Percentiles rank a stretch among this genome's conserved stretches.
These are phyloP conservation scores for Pseudopithomyces maydicus DNA, from an alignment of 2,329 filamentous ascomycete species.

Conservation along the genomic window DNA sequence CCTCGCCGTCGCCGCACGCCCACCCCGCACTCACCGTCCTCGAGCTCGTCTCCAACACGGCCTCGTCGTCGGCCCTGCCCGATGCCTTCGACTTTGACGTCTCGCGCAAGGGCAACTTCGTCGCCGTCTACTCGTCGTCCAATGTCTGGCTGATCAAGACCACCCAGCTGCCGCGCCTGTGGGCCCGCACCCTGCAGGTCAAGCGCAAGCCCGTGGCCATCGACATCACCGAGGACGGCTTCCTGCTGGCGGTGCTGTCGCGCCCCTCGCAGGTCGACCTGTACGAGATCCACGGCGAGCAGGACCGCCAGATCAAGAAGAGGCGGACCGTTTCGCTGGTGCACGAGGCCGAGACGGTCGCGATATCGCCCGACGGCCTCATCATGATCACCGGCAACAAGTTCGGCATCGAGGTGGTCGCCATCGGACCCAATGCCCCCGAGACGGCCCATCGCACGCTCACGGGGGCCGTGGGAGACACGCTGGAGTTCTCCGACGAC, in stretches of 20 bases:
- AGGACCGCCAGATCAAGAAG: conserved; percentile 62
- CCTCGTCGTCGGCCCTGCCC: conserved; percentile 45
- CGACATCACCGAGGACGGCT: conserved; percentile 79
- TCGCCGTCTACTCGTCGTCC: conserved; percentile 44
- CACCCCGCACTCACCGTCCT: conserved; percentile 41
- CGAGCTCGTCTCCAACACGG: conserved; percentile 45
- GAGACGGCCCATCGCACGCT: conserved; percentile 42
- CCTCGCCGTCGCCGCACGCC: conserved; percentile 30
- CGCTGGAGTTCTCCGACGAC: conserved; percentile 47
- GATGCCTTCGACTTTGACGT: conserved; percentile 45
- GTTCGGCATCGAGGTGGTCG: conserved; percentile 86
- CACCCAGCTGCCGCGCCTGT: conserved; percentile 41
- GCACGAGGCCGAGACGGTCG: conserved; percentile 77
- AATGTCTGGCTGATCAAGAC: conserved; percentile 47
- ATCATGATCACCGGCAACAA: conserved; percentile 85
- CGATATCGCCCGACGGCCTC: conserved; percentile 78
- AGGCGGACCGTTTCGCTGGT: conserved; percentile 77
- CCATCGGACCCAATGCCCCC: conserved; percentile 66
- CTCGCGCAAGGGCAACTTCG: conserved; percentile 42
- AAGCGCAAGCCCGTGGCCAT: conserved; percentile 59
- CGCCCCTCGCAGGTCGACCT: conserved; percentile 84
- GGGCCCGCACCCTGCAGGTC: conserved; percentile 43
- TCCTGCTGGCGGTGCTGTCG: conserved; percentile 77
- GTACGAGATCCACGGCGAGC: conserved; percentile 67
- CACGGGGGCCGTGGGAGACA: conserved; percentile 43